Evolutionary conservation across 805 yeast genomes (phyloP).

Genomic region (Kodamaea kaohsiungensis): DNA sequence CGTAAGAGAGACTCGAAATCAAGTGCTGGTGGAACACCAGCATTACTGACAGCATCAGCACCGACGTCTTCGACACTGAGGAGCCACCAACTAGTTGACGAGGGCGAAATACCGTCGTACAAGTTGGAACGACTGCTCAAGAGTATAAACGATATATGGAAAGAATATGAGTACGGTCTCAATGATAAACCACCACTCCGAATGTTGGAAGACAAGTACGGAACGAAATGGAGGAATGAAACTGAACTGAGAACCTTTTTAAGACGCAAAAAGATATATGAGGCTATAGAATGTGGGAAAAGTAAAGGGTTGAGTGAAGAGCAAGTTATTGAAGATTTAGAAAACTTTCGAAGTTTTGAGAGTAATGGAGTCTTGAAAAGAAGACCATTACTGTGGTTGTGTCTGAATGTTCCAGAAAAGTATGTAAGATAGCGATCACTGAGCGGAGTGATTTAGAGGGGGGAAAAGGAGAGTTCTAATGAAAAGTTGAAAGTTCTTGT

Average conservation of each 20-base stretch:
- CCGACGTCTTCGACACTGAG: neutral
- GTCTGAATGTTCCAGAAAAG: constrained; percentile 17
- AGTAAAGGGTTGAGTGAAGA: constrained; percentile 45
- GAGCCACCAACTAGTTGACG: constrained; percentile 1
- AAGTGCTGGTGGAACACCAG: neutral
- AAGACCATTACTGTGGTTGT: constrained; percentile 20
- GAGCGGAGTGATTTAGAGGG: too few species aligned
- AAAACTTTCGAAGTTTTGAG: constrained; percentile 43
- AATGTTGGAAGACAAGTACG: constrained; percentile 48
- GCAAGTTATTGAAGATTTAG: constrained; percentile 47
- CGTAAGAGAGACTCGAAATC: constrained; percentile 1
- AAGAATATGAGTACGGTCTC: constrained; percentile 54
- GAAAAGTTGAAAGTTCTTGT: neutral
- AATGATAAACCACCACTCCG: constrained; percentile 54
- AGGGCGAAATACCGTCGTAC: constrained; percentile 8
- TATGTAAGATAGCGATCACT: constrained; percentile 5
- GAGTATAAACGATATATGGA: constrained; percentile 48
- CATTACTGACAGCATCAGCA: neutral
- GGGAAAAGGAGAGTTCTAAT: too few species aligned
- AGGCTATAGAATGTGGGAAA: constrained; percentile 54
- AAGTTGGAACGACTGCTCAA: constrained; percentile 16
- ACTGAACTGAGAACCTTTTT: constrained; percentile 55
- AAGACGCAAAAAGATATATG: constrained; percentile 54
- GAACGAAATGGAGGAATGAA: constrained; percentile 57
- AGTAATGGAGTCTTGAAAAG: constrained; percentile 40